Base-by-base conservation (phyloP, 805 yeast species). In the Wickerhamomyces rabaulensis region DNA sequence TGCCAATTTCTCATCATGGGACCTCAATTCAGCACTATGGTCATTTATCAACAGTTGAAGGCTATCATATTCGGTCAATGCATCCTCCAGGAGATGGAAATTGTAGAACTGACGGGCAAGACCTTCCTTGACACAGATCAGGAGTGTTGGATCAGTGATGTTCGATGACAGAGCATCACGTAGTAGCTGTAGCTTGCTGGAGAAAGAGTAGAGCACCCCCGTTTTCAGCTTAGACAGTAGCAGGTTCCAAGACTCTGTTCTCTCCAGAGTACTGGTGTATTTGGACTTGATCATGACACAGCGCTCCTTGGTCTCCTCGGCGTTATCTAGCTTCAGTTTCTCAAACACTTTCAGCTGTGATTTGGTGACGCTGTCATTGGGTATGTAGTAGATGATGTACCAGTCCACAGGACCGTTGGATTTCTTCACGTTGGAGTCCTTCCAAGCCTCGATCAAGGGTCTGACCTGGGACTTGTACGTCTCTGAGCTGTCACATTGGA, bases 381-480 rank as follows among this genome's bases (percentile, higher is more conserved):
- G 73, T 4, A 75, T 71, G 56, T 74, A 78, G 42, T 77, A 70
- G 0, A 87, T 63, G 5, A 89, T 72, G 50, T 77, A 68, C 83
- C 90, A 80, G 42, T 80, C 82, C 9, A 83, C 76, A 3, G 77
- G 73, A 46, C 76, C 43, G 59, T 67, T 47, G 48, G 68, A 54
- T 52, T 69, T 54, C 39, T 71, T 55, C 45, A 72, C 57, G 36
- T 65, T 53, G 37, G 70, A 57, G 40, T 74, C 70, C 22, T 87
- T 68, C 98, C 99, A 94, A 53, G 85, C 94, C 41, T 74, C 75
- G 20, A 91, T 79, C 53, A 89, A 68, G 1, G 95, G 96, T 36
- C 99, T 75, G 1, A 86, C 89, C 56, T 84, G 87, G 0, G 84
- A 64, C 49, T 95, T 71, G 63, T 92, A 92, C 1, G 78, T 78